These are phyloP conservation scores for Neofusicoccum cordaticola DNA, from an alignment of 2,329 filamentous ascomycete species.

Conservation along the genomic window DNA sequence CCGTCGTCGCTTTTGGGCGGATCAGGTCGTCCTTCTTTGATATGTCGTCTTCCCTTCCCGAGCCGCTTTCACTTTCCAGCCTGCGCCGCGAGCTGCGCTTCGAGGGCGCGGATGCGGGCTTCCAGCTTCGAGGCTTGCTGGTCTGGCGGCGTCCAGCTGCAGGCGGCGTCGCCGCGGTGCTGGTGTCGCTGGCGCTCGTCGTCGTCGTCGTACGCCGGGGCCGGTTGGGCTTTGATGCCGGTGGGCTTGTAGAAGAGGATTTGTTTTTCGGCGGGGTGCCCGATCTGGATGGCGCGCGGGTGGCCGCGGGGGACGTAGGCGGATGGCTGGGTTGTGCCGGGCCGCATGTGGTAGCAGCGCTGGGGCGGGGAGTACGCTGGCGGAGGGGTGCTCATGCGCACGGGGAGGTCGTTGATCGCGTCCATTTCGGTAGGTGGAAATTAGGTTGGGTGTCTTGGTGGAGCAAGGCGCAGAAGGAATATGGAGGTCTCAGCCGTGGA, in stretches of 20 bases:
- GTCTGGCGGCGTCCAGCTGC: no score
- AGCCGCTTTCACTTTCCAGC: not conserved
- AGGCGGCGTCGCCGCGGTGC: no score
- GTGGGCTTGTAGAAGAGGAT: not conserved
- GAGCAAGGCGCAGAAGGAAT: no score
- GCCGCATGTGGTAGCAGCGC: not conserved
- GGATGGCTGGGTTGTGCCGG: not conserved
- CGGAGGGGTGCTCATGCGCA: not conserved
- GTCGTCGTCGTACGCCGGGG: no score
- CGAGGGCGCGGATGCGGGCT: not conserved
- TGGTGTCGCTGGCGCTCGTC: no score
- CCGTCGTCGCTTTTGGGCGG: no score
- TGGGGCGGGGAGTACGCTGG: not conserved
- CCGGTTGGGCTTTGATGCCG: no score
- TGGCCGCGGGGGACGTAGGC: conserved; percentile 6
- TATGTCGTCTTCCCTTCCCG: no score
- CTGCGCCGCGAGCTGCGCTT: not conserved
- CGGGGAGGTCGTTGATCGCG: not conserved
- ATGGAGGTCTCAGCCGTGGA: no score
- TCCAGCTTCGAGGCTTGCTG: not conserved
- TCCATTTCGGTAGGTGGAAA: not conserved
- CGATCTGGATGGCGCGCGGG: not conserved
- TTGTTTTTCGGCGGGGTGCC: not conserved
- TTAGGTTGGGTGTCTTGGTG: no score
- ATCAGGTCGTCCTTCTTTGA: no score